Base-by-base conservation (phyloP, 768 basidiomycete species). In the Termitomyces sp. region DNA sequence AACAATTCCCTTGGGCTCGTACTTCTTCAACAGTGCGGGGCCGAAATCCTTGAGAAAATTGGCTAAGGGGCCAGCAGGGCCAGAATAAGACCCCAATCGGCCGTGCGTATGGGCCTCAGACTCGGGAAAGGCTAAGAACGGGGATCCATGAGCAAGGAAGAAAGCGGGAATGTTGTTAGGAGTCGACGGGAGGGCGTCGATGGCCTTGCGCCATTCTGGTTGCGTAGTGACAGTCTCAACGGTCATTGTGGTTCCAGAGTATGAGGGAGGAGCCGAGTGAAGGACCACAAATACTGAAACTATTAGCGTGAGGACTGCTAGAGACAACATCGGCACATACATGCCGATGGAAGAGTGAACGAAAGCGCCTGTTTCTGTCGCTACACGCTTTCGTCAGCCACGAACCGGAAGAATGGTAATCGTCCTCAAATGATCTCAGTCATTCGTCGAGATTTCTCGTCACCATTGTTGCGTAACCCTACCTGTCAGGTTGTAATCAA, bases 141-240 rank as follows among this genome's bases (percentile, higher is more conserved):
- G 84, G 38, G 83, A 83, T 8, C 87, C 86, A 70, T 89, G 87
- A 4, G 78, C 84, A 59, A 90, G 89, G 77, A 88, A 92, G 75
- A 92, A 87, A 0, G 83, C 74, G 0, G 89, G 90, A 21, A 90
- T 87, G 37, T 80, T 78, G n/a, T 77, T 67, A 4, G 83, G 82
- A 1, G 78, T 81, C 4, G 77, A 63, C 0, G 87, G 85, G 0
- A 88, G 76, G 0, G 75, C 70, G 2, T 82, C 76, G 4, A 88
- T 75, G 3, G 82, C 82, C 43, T 73, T 73, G 43, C 68, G 69
- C 85, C 85, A 87, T 58, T 75, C 72, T 0, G 64, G 58, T 29
- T 71, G 75, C 9, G 76, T 73, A 54, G 71, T 74, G 3, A 81
- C 61, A 69, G 37, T 63, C 29, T 58, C 56, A 55, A 31, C 53